Base-by-base conservation (phyloP, 176 grass and related monocot species). In the Musa troglodytarum region DNA sequence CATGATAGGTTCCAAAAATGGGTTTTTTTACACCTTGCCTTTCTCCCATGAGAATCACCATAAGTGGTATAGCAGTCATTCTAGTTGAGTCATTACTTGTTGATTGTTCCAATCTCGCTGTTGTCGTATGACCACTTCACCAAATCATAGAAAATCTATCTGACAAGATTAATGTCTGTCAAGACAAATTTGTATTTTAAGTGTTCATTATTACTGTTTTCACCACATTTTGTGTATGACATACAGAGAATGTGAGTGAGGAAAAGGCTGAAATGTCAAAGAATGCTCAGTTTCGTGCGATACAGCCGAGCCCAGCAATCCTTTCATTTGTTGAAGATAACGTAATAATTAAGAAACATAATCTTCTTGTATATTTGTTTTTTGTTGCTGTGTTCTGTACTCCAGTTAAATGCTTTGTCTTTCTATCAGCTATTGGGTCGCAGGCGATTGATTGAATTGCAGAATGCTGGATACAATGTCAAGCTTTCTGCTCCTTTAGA, bases 241-340 rank as follows among this genome's bases (percentile, higher is more conserved):
- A 17, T 73, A 19, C 54, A 72, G 72, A 78, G 69, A 82, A 71
- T 10, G 65, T 86, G 75, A 50, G 53, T 29, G 88, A 88, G 69
- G 90, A 86, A 61, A 68, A 86, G 68, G 51, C 49, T 63, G 94
- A 97, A 76, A 83, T 87, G 55, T 93, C 94, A 75, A 93, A 88
- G 81, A 97, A 97, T 87, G 87, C 94, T 70, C 88, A 93, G 78
- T 97, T 97, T 75, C 89, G 94, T 54, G 78, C 90, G 56, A 87
- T 97, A 83, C 87, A 88, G 17, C 90, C 90, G 72, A 85, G 67
- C 57, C 52, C 89, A 12, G 83, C 90, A 49, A 89, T 97, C 69
- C 78, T 97, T 77, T 87, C 86, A 81, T 97, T 93, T 85, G 90
- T 97, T 14, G 94, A 97, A 87, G 94, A 97, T 64, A 97, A 93